phyloP scores from a whole-genome alignment of 2,329 filamentous ascomycete species.

The Plectosphaerella sp. region DNA sequence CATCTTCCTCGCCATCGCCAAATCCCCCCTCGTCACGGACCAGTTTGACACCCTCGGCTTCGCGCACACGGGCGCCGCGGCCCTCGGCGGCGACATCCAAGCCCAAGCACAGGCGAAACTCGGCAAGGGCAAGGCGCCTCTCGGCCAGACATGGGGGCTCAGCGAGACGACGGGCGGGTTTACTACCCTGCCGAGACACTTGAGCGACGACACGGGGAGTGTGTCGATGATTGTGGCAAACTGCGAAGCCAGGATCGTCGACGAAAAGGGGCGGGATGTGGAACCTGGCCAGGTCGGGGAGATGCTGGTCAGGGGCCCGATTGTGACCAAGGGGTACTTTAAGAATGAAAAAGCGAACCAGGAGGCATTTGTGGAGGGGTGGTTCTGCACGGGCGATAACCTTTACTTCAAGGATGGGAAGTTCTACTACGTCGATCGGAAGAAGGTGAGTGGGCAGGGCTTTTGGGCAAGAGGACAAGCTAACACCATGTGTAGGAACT shows the following conservation, averaged over 20 bases:
- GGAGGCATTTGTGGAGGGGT: constrained; percentile 53
- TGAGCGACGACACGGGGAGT: constrained; percentile 39
- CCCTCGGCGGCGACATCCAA: constrained; percentile 51
- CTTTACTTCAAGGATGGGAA: constrained; percentile 65
- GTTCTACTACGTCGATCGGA: constrained; percentile 76
- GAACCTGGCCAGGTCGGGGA: constrained; percentile 46
- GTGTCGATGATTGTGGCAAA: constrained; percentile 37
- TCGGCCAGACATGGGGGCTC: constrained; percentile 54
- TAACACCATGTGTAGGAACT: constrained; percentile 53
- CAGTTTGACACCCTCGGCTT: constrained; percentile 40
- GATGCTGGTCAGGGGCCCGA: constrained; percentile 65
- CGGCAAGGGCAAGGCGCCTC: constrained; percentile 28
- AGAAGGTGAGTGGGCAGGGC: constrained; percentile 45
- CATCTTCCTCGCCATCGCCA: constrained; percentile 5
- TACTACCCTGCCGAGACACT: constrained; percentile 36
- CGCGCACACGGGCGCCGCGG: constrained; percentile 50
- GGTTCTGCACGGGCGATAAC: constrained; percentile 79
- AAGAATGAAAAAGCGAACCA: constrained; percentile 63
- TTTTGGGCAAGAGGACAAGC: neutral
- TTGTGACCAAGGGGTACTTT: constrained; percentile 67
- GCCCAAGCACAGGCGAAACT: constrained; percentile 44
- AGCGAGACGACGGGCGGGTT: constrained; percentile 50
- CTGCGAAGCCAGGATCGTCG: constrained; percentile 27
- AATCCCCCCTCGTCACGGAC: constrained; percentile 1
- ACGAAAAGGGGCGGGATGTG: constrained; percentile 33